Percentiles rank a stretch among this genome's conserved stretches.
Conservation (phyloP, 495 filamentous ascomycete genomes). For the Cercophora newfieldiana region DNA sequence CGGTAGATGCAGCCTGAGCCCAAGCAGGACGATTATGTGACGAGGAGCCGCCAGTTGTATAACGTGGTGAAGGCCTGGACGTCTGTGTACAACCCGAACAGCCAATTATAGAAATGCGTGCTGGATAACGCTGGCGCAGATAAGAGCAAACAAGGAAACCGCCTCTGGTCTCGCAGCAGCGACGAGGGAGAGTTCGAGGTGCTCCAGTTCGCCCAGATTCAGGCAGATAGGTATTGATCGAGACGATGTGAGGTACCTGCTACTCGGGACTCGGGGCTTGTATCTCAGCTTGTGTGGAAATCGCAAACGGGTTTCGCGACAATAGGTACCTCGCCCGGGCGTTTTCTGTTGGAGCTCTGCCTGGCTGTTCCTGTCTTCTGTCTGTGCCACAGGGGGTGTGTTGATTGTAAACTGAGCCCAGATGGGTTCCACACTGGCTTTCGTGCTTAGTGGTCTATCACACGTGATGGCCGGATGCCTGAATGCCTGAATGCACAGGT, state of each 20-base stretch:
- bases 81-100: slow-evolving; percentile 1
- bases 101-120: not conserved
- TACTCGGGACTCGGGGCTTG: not conserved
- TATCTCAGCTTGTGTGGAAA: not conserved
- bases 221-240: not conserved
- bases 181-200: not conserved
- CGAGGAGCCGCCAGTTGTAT: slow-evolving; percentile 2
- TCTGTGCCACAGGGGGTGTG: not conserved
- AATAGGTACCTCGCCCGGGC: not conserved
- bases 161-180: not conserved
- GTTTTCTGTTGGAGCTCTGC: not conserved
- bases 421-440: not conserved
- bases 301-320: not conserved
- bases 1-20: not conserved
- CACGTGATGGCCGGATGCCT: not conserved
- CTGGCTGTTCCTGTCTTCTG: not conserved
- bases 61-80: not conserved
- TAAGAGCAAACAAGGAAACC: not conserved
- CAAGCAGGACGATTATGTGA: not conserved
- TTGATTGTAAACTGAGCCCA: not conserved
- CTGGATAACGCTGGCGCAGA: not conserved
- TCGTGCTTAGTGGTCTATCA: not conserved
- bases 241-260: not conserved
- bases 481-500: not conserved
- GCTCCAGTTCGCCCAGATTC: not conserved